phyloP scores from a whole-genome alignment of 108 stramenopile species.

The Aurantiochytrium sp. region DNA sequence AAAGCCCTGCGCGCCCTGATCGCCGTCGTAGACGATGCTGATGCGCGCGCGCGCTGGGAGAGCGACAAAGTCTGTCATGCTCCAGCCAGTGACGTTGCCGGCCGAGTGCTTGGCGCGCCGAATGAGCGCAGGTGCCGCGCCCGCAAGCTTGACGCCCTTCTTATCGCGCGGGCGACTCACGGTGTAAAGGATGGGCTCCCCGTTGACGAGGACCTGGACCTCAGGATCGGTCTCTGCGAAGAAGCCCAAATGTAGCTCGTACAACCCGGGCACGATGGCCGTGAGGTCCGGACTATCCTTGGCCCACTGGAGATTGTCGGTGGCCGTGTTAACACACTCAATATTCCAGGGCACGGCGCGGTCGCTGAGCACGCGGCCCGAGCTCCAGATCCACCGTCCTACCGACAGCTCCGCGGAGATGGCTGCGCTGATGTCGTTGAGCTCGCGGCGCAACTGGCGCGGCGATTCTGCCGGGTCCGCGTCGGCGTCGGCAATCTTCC shows the following conservation, averaged over 20 bases:
- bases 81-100: constrained; percentile 26
- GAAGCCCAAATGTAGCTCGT: constrained; percentile 8
- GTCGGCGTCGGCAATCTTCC: neutral
- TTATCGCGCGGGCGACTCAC: neutral
- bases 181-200: constrained; percentile 5
- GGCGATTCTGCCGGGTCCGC: neutral
- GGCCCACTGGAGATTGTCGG: neutral
- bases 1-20: neutral
- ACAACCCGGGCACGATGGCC: neutral
- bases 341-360: constrained; percentile 24
- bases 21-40: neutral
- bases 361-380: constrained; percentile 1
- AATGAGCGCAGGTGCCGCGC: neutral
- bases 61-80: neutral
- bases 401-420: neutral
- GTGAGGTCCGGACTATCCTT: neutral
- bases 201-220: constrained; percentile 21
- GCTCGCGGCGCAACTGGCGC: neutral
- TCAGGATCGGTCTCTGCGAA: neutral
- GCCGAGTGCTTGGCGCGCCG: neutral
- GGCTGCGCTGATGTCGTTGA: neutral
- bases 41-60: neutral
- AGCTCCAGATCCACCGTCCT: constrained; percentile 27
- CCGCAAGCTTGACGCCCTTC: neutral
- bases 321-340: neutral